Evolutionary conservation across 2,329 filamentous ascomycete genomes (phyloP), one percentile per base, ranked within the genome.

Genomic region (Xylariomycetidae sp.): DNA sequence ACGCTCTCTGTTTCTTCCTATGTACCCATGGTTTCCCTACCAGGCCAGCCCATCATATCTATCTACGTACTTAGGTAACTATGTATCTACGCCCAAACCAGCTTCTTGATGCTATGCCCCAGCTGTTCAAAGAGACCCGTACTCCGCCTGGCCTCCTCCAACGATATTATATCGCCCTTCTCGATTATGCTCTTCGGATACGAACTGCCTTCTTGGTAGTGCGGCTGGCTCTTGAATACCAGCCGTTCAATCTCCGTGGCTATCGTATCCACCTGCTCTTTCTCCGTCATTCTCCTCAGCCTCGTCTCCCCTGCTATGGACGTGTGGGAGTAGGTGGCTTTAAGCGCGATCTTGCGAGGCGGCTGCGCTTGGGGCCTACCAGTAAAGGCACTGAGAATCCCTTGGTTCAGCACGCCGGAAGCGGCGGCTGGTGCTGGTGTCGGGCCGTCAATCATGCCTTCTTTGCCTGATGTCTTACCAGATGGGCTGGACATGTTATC

Each of bases 71-170:
- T n/a, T n/a, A n/a, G n/a, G n/a, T n/a, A n/a, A n/a, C 19, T 8
- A 25, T 20, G 13, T 16, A 25, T 32, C 37, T 51, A 73, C 30
- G 74, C 75, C 92, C 92, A 97, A 10, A 98, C 88, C 56, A 97
- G 63, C 68, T 87, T 94, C 75, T 95, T 96, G 50, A 97, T 72
- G 38, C 83, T 85, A 66, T 97, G 88, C 2, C 88, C 87, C 52
- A 94, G 63, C 57, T 90, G 82, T 61, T 96, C 90, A 33, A 97
- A 59, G 49, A 94, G 70, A 0, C 88, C 86, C 0, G 90, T 96
- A 40, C 82, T 88, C 66, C 77, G 85, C 71, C 78, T 90, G 36
- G 92, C 92, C 53, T 96, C 88, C 2, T 78, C 79, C 33, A 94
- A 58, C 16, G 81, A 86, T 33, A 98, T 87, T 32, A 98, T 86